Conservation (phyloP, 2,329 filamentous ascomycete species). For the Hysterium pulicare region DNA sequence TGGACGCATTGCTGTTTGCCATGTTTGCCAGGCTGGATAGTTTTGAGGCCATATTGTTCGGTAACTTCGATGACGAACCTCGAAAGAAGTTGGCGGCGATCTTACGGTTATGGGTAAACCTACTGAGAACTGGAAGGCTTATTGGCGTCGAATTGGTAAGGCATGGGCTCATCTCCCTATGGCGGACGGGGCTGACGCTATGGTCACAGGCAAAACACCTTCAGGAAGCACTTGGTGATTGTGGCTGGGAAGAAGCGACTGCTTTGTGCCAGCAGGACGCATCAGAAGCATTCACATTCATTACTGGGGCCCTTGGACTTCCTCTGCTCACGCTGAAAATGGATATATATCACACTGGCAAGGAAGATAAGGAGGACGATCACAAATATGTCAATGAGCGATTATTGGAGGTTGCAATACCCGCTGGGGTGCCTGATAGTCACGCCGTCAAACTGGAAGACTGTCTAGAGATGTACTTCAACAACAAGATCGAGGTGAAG, state of each 20-base stretch:
- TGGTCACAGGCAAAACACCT: slow-evolving; percentile 68
- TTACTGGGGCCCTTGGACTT: slow-evolving; percentile 83
- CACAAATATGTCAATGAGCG: slow-evolving; percentile 94
- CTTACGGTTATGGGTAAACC: slow-evolving; percentile 87
- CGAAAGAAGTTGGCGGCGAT: slow-evolving; percentile 72
- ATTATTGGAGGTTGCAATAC: slow-evolving; percentile 86
- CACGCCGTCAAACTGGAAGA: slow-evolving; percentile 78
- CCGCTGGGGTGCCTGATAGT: slow-evolving; percentile 62
- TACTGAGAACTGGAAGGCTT: slow-evolving; percentile 78
- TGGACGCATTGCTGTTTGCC: slow-evolving; percentile 86
- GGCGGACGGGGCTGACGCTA: background rate
- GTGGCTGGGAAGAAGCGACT: slow-evolving; percentile 82
- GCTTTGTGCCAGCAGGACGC: slow-evolving; percentile 84
- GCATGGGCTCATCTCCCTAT: background rate
- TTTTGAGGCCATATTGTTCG: slow-evolving; percentile 89
- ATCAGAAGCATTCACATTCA: slow-evolving; percentile 92
- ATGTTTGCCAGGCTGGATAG: slow-evolving; percentile 91
- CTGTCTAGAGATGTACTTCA: slow-evolving; percentile 92
- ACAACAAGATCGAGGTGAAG: slow-evolving; percentile 85
- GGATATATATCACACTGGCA: slow-evolving; percentile 90
- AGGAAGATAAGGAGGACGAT: slow-evolving; percentile 77
- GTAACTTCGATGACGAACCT: slow-evolving; percentile 68
- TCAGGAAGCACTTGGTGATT: slow-evolving; percentile 76
- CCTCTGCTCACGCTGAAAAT: slow-evolving; percentile 88
- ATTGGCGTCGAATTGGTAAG: slow-evolving; percentile 80